Percentiles rank a stretch among this genome's conserved stretches.
Evolutionary conservation across 2,329 filamentous ascomycete species (phyloP).

Genomic region (Macrophomina phaseolina): DNA sequence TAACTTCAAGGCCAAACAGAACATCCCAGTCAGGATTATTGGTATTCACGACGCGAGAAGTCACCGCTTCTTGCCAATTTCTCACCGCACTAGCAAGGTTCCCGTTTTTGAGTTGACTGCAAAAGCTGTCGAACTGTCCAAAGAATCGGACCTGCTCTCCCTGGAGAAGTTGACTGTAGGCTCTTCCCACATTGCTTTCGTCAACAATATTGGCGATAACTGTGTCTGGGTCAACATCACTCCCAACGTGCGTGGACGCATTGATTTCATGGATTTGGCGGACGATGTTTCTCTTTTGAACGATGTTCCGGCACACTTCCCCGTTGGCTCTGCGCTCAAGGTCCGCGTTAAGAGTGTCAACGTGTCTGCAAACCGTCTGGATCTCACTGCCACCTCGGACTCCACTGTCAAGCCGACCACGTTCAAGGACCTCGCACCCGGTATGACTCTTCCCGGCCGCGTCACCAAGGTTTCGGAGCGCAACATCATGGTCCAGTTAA

Average conservation of each 20-base stretch:
- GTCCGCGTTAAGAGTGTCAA: constrained; percentile 80
- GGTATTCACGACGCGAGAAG: constrained; percentile 90
- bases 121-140: constrained; percentile 64
- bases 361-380: constrained; percentile 73
- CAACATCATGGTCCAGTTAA: constrained; percentile 83
- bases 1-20: constrained; percentile 73
- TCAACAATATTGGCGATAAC: constrained; percentile 85
- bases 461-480: constrained; percentile 86
- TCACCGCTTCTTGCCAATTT: constrained; percentile 89
- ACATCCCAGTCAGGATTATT: constrained; percentile 76
- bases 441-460: constrained; percentile 81
- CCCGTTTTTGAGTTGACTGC: constrained; percentile 84
- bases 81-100: constrained; percentile 79
- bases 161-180: constrained; percentile 76
- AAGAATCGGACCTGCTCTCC: constrained; percentile 68
- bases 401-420: constrained; percentile 63
- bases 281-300: constrained; percentile 82
- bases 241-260: constrained; percentile 82
- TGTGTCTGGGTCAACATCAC: constrained; percentile 91
- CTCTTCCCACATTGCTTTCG: constrained; percentile 77
- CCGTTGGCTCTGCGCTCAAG: constrained; percentile 84
- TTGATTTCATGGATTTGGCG: constrained; percentile 82
- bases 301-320: constrained; percentile 80
- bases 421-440: constrained; percentile 74
- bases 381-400: constrained; percentile 78